Percentiles rank a stretch among this genome's conserved stretches.
Conservation (phyloP, 2,329 filamentous ascomycete species). For the Cladosporium sp. region DNA sequence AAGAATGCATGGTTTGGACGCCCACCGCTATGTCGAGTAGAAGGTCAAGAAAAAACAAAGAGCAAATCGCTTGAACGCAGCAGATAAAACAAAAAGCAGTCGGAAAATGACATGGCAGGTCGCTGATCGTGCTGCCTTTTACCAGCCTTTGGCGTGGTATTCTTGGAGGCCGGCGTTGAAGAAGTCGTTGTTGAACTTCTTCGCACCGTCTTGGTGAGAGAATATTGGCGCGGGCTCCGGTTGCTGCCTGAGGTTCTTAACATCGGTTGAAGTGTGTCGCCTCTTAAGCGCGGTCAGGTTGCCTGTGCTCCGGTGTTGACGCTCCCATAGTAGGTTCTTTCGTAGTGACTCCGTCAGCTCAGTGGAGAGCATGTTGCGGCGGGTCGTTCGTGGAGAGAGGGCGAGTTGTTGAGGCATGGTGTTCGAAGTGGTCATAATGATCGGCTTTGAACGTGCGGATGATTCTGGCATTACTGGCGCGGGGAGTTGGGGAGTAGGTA, state of each 20-base stretch:
- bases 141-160: constrained; percentile 85
- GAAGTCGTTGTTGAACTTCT: constrained; percentile 77
- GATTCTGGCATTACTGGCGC: constrained; percentile 20
- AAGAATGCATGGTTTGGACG: constrained; percentile 4
- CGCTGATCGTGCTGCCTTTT: constrained; percentile 24
- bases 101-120: constrained; percentile 4
- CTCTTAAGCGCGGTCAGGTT: constrained; percentile 85
- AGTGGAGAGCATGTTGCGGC: constrained; percentile 90
- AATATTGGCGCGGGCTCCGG: constrained; percentile 58
- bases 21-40: constrained; percentile 10
- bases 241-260: constrained; percentile 71
- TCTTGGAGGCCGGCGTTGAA: constrained; percentile 78
- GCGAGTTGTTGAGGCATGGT: constrained; percentile 43
- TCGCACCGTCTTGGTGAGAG: constrained; percentile 29
- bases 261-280: constrained; percentile 83
- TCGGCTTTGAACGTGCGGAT: constrained; percentile 70
- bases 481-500: constrained; percentile 21
- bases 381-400: constrained; percentile 83
- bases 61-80: constrained; percentile 11
- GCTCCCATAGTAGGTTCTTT: constrained; percentile 88
- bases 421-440: constrained; percentile 66
- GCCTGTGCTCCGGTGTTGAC: constrained; percentile 87
- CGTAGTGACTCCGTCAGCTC: constrained; percentile 91
- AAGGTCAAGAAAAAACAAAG: neutral
- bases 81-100: constrained; percentile 4